Evolutionary conservation across 2,329 filamentous ascomycete species (phyloP), one percentile per base, ranked within the genome.

Genomic region (Pseudophaeomoniella oleicola): DNA sequence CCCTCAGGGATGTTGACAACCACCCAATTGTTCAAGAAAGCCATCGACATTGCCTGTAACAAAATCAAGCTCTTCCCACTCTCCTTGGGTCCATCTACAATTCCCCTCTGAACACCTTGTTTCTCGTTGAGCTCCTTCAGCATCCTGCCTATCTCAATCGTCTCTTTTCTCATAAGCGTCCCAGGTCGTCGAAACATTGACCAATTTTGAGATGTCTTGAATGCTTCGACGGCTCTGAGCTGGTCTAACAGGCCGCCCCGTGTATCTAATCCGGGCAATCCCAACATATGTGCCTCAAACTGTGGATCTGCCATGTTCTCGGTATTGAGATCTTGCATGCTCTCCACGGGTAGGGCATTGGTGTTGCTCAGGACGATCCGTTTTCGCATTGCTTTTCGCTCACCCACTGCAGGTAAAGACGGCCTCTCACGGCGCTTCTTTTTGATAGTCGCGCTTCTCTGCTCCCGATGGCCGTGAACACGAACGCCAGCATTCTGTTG

Each of bases 191-290:
- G 67, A 60, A 96, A 98, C 50, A 94, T 63, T 40, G 70, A 72
- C 87, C 90, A 98, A 44, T 73, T 77, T 67, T 96, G 90, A 16
- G 76, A 82, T 15, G 76, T 68, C 71, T 94, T 93, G 68, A 98
- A 98, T 3, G 84, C 86, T 53, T 93, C 83, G 37, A 81, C 68
- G n/a, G 77, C 72, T 49, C 86, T 72, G 62, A 98, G 65, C 55
- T 79, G 74, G 61, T 94, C 86, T 35, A 94, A 71, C 35, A 85
- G 63, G 2, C 63, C 59, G 30, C 76, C 73, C n/a, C n/a, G n/a
- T n/a, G n/a, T n/a, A 5, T 81, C 75, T 17, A 96, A 59, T 2
- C 72, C 72, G 9, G 22, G 22, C n/a, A 27, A 9, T 36, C 85
- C 62, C 32, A 47, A 22, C 18, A 96, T 71, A 42, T 70, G 70